A percentile compares a stretch with the other conserved stretches of the same genome.
phyloP scores from a whole-genome alignment of 2,329 filamentous ascomycete genomes.

The Colletotrichum aenigma region DNA sequence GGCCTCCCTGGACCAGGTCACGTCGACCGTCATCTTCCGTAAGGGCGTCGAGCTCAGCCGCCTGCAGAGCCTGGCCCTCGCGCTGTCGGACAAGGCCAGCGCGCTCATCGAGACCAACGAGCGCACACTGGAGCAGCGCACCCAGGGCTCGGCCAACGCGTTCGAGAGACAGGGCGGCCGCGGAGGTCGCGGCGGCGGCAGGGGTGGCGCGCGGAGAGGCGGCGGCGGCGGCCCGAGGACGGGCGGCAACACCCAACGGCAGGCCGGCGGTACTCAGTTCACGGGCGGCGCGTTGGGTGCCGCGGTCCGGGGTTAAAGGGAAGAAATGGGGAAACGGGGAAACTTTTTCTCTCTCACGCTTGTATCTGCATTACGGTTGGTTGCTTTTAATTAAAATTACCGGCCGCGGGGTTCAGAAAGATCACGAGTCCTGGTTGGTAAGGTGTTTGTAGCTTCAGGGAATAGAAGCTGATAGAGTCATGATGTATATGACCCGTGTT shows the following conservation, averaged over 20 bases:
- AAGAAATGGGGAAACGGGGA: not conserved
- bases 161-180: conserved; percentile 91
- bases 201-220: conserved; percentile 65
- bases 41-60: conserved; percentile 98
- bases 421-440: conserved; percentile 15
- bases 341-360: conserved; percentile 13
- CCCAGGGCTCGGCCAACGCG: conserved; percentile 91
- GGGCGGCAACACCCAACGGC: conserved; percentile 65
- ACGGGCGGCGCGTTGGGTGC: conserved; percentile 80
- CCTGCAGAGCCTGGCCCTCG: conserved; percentile 92
- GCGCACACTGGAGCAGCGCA: conserved; percentile 94
- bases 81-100: conserved; percentile 94
- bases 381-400: conserved; percentile 22
- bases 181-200: conserved; percentile 69
- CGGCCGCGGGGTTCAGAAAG: conserved; percentile 20
- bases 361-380: conserved; percentile 24
- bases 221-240: conserved; percentile 65
- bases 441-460: conserved; percentile 24
- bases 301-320: conserved; percentile 62
- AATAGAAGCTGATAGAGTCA: conserved; percentile 24
- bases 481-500: not conserved
- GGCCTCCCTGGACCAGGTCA: conserved; percentile 96
- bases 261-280: conserved; percentile 78
- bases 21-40: conserved; percentile 96
- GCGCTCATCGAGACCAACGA: conserved; percentile 96